Evolutionary conservation across 495 filamentous ascomycete genomes (phyloP), one percentile per base, ranked within the genome.

Genomic region (Xylaria cubensis): DNA sequence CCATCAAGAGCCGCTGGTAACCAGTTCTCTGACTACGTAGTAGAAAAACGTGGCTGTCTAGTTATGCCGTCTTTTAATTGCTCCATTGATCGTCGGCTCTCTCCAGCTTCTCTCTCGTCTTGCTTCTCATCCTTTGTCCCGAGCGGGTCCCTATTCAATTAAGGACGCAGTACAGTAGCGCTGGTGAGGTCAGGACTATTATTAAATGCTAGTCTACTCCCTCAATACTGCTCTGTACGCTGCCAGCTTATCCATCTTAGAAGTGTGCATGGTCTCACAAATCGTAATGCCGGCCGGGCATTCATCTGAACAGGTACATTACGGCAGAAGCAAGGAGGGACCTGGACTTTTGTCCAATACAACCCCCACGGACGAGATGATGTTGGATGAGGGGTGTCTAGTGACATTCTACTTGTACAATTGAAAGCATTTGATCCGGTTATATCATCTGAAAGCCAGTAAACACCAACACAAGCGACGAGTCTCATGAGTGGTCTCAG

Each of bases 51-150:
- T 34, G 24, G 46, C 26, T 67, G 13, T 56, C 21, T 8, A 13
- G 48, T 36, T 8, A 9, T 67, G 44, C 15, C 64, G 29, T 36
- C 44, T 19, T 19, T 34, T 21, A 29, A 15, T 21, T 46, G 17
- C 32, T 67, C 65, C 50, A 56, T 67, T 29, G 65, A 55, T 67
- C 65, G 50, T 29, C 50, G 44, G 7, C 46, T 67, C 42, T 21
- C 50, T 36, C 46, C 44, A 26, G 63, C 15, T 65, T 50, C 58
- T 21, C 63, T 42, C 39, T 41, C 39, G 39, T 66, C 64, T 8
- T 66, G 15, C 24, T 19, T 53, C 39, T 21, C 29, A 26, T 8
- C 7, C 64, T 67, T 67, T 53, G 32, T 36, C 26, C 26, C 7
- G 10, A 48, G 10, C 29, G 19, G 42, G 32, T 56, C 34, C 50